These are phyloP conservation scores for Pisolithus marmoratus DNA, from an alignment of 768 basidiomycete species.

Conservation along the genomic window DNA sequence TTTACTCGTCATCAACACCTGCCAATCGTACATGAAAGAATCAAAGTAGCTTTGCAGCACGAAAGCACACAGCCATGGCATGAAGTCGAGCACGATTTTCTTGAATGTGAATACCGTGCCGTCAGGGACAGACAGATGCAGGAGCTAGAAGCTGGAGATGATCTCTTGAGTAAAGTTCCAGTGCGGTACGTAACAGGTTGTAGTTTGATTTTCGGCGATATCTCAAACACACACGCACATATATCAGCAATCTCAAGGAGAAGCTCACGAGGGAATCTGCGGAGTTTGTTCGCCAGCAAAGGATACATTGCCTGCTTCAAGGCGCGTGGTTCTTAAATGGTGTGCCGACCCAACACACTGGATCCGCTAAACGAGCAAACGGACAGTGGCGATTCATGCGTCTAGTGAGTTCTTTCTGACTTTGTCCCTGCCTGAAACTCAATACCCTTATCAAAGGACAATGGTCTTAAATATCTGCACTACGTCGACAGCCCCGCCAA, in stretches of 20 bases:
- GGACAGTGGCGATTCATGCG: conserved; percentile 85
- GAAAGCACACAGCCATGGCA: conserved; percentile 79
- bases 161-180: conserved; percentile 77
- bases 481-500: conserved; percentile 79
- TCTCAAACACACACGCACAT: conserved; percentile 3
- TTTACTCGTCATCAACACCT: not conserved
- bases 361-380: conserved; percentile 45
- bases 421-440: not conserved
- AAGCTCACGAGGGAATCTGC: conserved; percentile 87
- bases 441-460: conserved; percentile 49
- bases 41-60: conserved; percentile 67
- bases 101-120: conserved; percentile 78
- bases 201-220: not conserved
- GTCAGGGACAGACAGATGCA: conserved; percentile 87
- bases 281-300: conserved; percentile 84
- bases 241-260: conserved; percentile 69
- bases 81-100: conserved; percentile 75
- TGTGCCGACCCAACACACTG: conserved; percentile 42
- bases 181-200: conserved; percentile 53
- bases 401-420: conserved; percentile 44
- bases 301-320: conserved; percentile 81
- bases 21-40: conserved; percentile 36
- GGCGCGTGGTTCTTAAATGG: conserved; percentile 93
- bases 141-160: conserved; percentile 84
- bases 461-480: conserved; percentile 73